Percentiles rank a stretch among this genome's conserved stretches.
These are phyloP conservation scores for Coemansia sp. DNA, from an alignment of 192 early-diverging fungal species.

Conservation along the genomic window DNA sequence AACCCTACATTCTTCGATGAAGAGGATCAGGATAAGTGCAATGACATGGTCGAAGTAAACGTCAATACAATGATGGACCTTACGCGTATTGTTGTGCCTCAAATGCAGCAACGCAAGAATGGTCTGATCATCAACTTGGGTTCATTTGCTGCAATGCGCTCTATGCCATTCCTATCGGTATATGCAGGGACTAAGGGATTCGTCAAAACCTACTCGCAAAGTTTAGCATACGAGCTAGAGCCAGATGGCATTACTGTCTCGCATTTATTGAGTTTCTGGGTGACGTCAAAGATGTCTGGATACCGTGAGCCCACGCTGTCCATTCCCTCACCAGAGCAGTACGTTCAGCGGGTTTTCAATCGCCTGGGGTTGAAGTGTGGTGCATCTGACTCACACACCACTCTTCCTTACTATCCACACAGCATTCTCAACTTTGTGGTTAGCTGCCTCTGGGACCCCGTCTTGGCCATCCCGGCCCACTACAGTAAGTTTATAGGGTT, in stretches of 20 bases:
- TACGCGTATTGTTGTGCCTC: slow-evolving; percentile 75
- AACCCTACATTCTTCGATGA: slow-evolving; percentile 85
- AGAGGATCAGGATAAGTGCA: slow-evolving; percentile 62
- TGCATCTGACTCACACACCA: slow-evolving; percentile 39
- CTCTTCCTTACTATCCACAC: slow-evolving; percentile 41
- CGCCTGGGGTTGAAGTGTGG: slow-evolving; percentile 67
- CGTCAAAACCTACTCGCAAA: slow-evolving; percentile 56
- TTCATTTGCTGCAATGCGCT: slow-evolving; percentile 80
- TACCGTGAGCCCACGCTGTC: slow-evolving; percentile 69
- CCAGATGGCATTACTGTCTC: slow-evolving; percentile 31
- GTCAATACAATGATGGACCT: slow-evolving; percentile 76
- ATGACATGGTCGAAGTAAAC: slow-evolving; percentile 83
- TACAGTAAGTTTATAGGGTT: slow-evolving; percentile 25
- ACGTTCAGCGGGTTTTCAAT: slow-evolving; percentile 69
- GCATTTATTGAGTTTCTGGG: slow-evolving; percentile 83
- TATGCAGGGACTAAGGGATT: slow-evolving; percentile 93
- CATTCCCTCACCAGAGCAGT: slow-evolving; percentile 74
- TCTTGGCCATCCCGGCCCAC: slow-evolving; percentile 17
- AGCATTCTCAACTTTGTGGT: slow-evolving; percentile 35
- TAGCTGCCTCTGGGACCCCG: slow-evolving; percentile 33
- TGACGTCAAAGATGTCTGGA: slow-evolving; percentile 87
- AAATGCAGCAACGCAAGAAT: slow-evolving; percentile 68
- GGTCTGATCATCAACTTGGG: slow-evolving; percentile 92
- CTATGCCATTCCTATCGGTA: slow-evolving; percentile 78
- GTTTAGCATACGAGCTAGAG: slow-evolving; percentile 40